These are phyloP conservation scores for Tetrastigma voinierianum DNA, from an alignment of 164 flowering plant genomes.

Conservation along the genomic window DNA sequence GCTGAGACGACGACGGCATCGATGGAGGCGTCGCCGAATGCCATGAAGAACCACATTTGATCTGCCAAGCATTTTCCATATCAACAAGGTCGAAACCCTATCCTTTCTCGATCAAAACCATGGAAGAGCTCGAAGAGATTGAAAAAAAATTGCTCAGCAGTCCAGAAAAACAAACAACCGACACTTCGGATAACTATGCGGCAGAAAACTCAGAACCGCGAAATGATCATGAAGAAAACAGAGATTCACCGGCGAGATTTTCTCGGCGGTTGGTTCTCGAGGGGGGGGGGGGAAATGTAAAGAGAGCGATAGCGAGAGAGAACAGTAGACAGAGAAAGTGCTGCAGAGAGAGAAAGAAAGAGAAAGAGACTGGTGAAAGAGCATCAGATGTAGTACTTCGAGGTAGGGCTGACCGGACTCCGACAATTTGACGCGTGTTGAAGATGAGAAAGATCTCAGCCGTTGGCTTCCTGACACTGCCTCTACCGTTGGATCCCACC, in stretches of 20 bases:
- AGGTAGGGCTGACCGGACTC: slow-evolving; percentile 22
- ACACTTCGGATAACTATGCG: neutral
- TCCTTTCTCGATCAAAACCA: slow-evolving; percentile 19
- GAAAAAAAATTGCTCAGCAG: neutral
- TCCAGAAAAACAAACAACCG: neutral
- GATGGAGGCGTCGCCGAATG: slow-evolving; percentile 12
- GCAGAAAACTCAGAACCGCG: no score
- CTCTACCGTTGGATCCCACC: no score
- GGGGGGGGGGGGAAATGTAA: neutral
- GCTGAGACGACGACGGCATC: slow-evolving; percentile 15
- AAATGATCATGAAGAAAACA: no score
- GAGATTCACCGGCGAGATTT: neutral
- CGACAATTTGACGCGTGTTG: slow-evolving; percentile 18
- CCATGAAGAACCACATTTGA: slow-evolving; percentile 30
- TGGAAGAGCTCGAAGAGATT: neutral
- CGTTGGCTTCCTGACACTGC: slow-evolving; percentile 10
- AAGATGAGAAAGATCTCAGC: neutral
- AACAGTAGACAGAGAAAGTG: slow-evolving; percentile 4
- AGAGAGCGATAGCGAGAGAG: neutral
- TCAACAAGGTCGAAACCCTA: slow-evolving; percentile 13
- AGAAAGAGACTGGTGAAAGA: slow-evolving; percentile 8
- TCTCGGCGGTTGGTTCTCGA: neutral
- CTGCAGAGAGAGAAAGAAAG: slow-evolving; percentile 4
- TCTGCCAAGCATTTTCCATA: slow-evolving; percentile 41
- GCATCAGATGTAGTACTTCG: slow-evolving; percentile 23